phyloP scores from a whole-genome alignment of 2,329 filamentous ascomycete genomes.

The Aureobasidium sp. region DNA sequence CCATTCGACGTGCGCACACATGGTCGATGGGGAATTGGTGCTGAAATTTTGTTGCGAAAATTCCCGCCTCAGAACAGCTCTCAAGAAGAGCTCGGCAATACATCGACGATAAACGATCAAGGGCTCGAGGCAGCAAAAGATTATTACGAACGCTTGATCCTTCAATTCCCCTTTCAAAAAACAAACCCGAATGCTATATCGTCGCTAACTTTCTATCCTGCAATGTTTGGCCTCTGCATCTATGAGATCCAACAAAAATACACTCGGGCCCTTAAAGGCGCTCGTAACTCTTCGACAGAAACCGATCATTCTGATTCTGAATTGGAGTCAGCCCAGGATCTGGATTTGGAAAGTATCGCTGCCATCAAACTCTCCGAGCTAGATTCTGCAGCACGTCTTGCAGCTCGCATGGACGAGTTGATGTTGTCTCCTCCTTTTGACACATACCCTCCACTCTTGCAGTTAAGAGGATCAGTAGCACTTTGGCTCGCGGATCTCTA shows the following conservation, averaged over 20 bases:
- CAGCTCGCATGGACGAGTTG: conserved; percentile 61
- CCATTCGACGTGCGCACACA: conserved; percentile 62
- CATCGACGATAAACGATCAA: conserved; percentile 25
- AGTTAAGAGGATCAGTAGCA: conserved; percentile 65
- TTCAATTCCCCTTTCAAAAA: conserved; percentile 66
- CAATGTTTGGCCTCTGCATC: conserved; percentile 74
- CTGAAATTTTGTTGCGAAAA: conserved; percentile 69
- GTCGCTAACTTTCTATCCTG: conserved; percentile 72
- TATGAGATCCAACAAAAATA: conserved; percentile 59
- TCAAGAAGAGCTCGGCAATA: conserved; percentile 13
- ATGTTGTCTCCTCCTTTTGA: conserved; percentile 65
- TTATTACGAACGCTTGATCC: conserved; percentile 73
- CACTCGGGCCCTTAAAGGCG: conserved; percentile 44
- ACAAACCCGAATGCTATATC: conserved; percentile 53
- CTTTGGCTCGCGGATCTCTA: conserved; percentile 67
- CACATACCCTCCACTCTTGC: conserved; percentile 58
- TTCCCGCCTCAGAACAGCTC: not conserved
- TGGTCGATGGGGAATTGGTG: conserved; percentile 74
- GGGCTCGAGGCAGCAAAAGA: conserved; percentile 53
- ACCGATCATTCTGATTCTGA: conserved; percentile 20
- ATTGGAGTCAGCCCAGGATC: conserved; percentile 17
- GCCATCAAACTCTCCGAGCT: conserved; percentile 38
- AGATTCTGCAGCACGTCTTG: conserved; percentile 54
- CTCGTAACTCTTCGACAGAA: not conserved
- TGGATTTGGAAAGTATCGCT: conserved; percentile 2